Evolutionary conservation across 768 basidiomycete species (phyloP).

Genomic region (Pleurotus giganteus): DNA sequence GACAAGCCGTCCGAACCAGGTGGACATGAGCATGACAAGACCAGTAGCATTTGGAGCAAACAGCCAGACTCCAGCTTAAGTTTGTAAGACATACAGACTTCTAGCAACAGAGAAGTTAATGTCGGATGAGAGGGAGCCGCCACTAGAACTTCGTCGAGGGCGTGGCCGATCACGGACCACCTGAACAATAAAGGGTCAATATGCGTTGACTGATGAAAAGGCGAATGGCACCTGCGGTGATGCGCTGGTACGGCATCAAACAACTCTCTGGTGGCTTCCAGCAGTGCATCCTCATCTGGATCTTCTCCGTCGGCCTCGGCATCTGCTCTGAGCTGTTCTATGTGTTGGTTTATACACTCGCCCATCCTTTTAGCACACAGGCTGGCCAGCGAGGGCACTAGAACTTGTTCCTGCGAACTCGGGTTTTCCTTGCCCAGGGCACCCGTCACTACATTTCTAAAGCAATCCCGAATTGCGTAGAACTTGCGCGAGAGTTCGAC

Average conservation of each 20-base stretch:
- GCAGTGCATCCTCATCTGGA: conserved; percentile 21
- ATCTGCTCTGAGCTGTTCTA: conserved; percentile 30
- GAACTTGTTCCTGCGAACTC: neutral
- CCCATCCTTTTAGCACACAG: conserved; percentile 50
- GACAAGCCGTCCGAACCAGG: conserved; percentile 19
- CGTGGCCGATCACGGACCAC: conserved; percentile 49
- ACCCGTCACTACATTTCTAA: conserved; percentile 47
- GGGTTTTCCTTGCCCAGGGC: neutral
- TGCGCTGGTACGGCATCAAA: conserved; percentile 54
- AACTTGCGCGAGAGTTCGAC: conserved; percentile 46
- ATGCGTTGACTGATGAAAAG: neutral
- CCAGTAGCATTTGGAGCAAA: conserved; percentile 41
- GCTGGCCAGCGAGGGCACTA: conserved; percentile 37
- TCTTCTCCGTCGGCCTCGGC: conserved; percentile 26
- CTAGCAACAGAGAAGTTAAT: conserved; percentile 46
- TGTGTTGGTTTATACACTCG: conserved; percentile 22
- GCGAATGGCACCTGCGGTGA: conserved; percentile 42
- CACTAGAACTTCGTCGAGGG: conserved; percentile 44
- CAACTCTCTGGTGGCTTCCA: conserved; percentile 30
- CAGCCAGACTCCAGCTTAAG: conserved; percentile 40
- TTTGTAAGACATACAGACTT: conserved; percentile 44
- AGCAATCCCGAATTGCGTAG: conserved; percentile 54
- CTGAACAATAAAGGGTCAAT: conserved; percentile 23
- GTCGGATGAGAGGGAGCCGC: conserved; percentile 46
- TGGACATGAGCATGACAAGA: conserved; percentile 31